Base-by-base conservation (phyloP, 352 stramenopile genomes). In the Globisporangium ultimum region DNA sequence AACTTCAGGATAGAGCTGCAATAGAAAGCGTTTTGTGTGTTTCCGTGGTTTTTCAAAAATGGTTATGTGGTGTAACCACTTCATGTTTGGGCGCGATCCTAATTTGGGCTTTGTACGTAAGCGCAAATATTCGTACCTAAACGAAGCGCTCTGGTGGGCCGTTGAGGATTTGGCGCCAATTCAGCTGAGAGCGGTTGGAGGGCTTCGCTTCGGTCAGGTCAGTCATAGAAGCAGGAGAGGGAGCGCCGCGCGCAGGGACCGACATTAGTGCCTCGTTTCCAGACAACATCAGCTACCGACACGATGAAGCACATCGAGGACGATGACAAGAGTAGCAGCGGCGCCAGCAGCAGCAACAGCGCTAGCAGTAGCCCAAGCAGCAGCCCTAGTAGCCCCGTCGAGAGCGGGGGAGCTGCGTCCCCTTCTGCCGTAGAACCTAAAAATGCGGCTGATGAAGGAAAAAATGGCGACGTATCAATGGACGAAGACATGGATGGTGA, bases 301-400 rank as follows among this genome's bases (percentile, higher is more conserved):
- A 21, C 55, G 56, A 60, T 60, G 64, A 63, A 66, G 46, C 58
- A 58, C 58, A 66, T 71, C 41, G 66, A 67, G 32, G 62, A 72
- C 49, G 67, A 71, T 51, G 68, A 76, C 61, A 63, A 64, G 36
- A 74, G 64, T 58, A 71, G 59, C 53, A 57, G 55, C 36, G 69
- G 62, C 40, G 57, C 38, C 20, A 78, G 64, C 43, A 32, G 43
- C 21, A 61, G 61, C 60, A 58, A 24, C 10, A 58, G 52, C 17
- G 36, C 17, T 22, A 58, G 34, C 49, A 64, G 56, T 22, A 83
- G 72, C 34, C 66, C 72, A 1, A 70, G 62, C 55, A 74, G 63
- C 51, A 53, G 60, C 51, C 74, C 64, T 48, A 41, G 36, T 0
- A 83, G 71, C 48, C 36, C 46, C 38, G 56, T 50, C 43, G 61